Percentiles rank a stretch among this genome's conserved stretches.
These are phyloP conservation scores for Myxozyma vanderwaltii DNA, from an alignment of 805 yeast genomes.

Conservation along the genomic window DNA sequence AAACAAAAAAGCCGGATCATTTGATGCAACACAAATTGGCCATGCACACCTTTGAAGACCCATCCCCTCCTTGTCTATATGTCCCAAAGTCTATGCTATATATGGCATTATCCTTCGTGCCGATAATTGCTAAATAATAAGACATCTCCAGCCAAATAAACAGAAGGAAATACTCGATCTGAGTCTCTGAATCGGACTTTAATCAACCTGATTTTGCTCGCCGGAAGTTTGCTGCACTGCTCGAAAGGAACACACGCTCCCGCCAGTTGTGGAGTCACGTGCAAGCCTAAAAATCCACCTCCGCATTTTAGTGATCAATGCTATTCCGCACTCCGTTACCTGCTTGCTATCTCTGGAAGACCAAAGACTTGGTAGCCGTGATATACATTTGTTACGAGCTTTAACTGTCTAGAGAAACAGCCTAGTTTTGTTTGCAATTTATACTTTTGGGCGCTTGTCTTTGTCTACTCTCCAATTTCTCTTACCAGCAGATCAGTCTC, in stretches of 20 bases:
- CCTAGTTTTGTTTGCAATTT: background rate
- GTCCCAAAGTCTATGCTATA: conserved; percentile 87
- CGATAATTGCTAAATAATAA: conserved; percentile 86
- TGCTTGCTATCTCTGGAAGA: no score
- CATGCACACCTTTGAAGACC: conserved; percentile 48
- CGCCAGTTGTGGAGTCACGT: no score
- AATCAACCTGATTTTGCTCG: no score
- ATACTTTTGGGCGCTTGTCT: background rate
- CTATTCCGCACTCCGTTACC: background rate
- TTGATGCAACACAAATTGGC: background rate
- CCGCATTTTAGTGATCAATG: background rate
- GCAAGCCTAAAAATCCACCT: no score
- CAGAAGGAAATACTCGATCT: background rate
- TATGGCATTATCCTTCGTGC: conserved; percentile 80
- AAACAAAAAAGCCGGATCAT: no score
- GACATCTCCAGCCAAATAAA: conserved; percentile 52
- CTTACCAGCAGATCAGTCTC: background rate
- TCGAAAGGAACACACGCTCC: background rate
- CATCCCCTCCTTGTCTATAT: conserved; percentile 66
- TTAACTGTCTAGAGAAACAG: background rate
- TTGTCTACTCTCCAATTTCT: background rate
- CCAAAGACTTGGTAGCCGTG: no score
- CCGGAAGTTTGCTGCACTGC: no score
- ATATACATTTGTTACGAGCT: no score
- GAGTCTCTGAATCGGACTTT: no score